phyloP scores from a whole-genome alignment of 768 basidiomycete genomes.

The Tricholoma saponaceum region DNA sequence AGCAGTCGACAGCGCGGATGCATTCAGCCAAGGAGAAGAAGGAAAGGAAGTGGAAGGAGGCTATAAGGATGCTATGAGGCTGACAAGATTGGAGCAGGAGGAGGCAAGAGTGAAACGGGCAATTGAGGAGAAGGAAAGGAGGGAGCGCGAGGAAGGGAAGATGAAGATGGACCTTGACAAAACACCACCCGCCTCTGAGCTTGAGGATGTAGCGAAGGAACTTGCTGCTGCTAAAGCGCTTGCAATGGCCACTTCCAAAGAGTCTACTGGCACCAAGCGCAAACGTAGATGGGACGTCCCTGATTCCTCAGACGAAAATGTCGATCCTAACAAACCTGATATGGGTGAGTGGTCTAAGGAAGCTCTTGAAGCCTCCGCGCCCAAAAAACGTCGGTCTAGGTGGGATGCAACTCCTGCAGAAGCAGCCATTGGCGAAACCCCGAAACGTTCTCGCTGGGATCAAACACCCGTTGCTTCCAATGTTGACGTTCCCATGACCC shows the following conservation, averaged over 20 bases:
- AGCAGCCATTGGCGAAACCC: constrained; percentile 53
- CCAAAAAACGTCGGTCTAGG: constrained; percentile 90
- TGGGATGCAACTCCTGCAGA: constrained; percentile 95
- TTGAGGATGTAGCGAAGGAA: constrained; percentile 69
- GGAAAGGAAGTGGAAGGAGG: constrained; percentile 75
- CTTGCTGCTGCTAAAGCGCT: constrained; percentile 53
- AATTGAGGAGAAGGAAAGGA: constrained; percentile 86
- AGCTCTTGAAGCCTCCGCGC: constrained; percentile 65
- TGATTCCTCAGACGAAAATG: constrained; percentile 60
- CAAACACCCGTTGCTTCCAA: constrained; percentile 72
- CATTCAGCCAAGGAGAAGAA: constrained; percentile 64
- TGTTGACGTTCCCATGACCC: constrained; percentile 63
- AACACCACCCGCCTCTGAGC: constrained; percentile 82
- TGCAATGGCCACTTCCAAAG: constrained; percentile 27
- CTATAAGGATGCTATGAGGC: constrained; percentile 95
- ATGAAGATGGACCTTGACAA: constrained; percentile 87
- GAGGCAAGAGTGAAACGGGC: constrained; percentile 78
- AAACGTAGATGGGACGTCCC: constrained; percentile 81
- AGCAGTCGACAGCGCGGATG: constrained; percentile 77
- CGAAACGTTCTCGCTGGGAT: constrained; percentile 96
- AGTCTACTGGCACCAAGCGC: constrained; percentile 52
- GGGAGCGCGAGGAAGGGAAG: constrained; percentile 66
- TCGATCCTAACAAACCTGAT: constrained; percentile 55
- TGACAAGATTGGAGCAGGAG: constrained; percentile 89
- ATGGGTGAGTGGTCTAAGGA: constrained; percentile 75